Evolutionary conservation across 2,329 filamentous ascomycete species (phyloP), one percentile per base, ranked within the genome.

Genomic region (Hypoxylon sp.): DNA sequence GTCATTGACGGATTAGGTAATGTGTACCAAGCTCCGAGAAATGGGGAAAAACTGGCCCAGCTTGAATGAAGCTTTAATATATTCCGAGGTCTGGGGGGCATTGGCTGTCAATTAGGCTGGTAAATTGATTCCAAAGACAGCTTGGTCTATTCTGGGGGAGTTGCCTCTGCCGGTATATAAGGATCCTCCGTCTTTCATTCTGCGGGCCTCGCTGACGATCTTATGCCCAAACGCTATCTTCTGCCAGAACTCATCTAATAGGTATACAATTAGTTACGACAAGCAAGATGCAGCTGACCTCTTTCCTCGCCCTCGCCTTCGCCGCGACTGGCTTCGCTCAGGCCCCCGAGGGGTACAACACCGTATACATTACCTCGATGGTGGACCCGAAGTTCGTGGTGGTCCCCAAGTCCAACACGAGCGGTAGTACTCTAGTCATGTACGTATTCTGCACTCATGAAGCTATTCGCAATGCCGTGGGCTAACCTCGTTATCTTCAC

Each of bases 341-440:
- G 55, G 71, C 70, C 16, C 77, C 79, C 0, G 77, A 76, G 24
- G 79, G 79, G 22, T 80, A 80, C 71, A 72, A 74, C 26, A 75
- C 71, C 14, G 79, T 81, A 8, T 76, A 77, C 68, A 78, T 81
- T 68, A 79, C 78, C 6, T 80, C 79, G 12, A 77, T 72, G 24
- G 77, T 78, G 42, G 72, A 81, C 73, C 52, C 75, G 61, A 80
- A 79, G 68, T 81, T 80, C 61, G 79, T 80, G 45, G 71, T 81
- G n/a, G 75, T 76, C 33, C 76, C 79, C n/a, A 72, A 73, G 16
- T 61, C 75, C 1, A 65, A 69, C 38, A 74, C 74, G 36, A 71
- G 59, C 18, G 78, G 76, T 24, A 76, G 72, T 58, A 73, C 74
- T n/a, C 68, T 80, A 5, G 75, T 80, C 48, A 72, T 81, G 77